Evolutionary conservation across 345 rosid genomes (phyloP).

Genomic region (Clarkia xantiana): DNA sequence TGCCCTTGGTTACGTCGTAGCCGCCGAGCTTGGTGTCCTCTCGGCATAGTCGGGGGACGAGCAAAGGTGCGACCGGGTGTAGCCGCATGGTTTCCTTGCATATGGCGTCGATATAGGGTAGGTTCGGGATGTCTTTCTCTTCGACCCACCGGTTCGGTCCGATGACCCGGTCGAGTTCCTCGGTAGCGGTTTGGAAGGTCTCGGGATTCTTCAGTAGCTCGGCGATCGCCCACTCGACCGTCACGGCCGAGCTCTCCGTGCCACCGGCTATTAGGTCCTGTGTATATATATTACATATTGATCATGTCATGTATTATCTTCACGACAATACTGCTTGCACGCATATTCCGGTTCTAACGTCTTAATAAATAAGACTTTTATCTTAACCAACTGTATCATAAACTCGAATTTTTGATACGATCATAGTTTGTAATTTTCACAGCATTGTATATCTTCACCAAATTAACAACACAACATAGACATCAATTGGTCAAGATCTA

Average conservation of each 20-base stretch:
- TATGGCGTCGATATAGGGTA: slow-evolving; percentile 34
- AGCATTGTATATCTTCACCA: too few species aligned
- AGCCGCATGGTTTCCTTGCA: slow-evolving; percentile 51
- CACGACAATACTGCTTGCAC: too few species aligned
- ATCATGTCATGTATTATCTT: too few species aligned
- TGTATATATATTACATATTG: not conserved
- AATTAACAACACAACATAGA: too few species aligned
- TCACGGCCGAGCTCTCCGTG: slow-evolving; percentile 50
- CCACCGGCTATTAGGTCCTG: slow-evolving; percentile 54
- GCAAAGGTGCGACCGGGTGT: slow-evolving; percentile 50
- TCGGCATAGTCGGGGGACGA: slow-evolving; percentile 29
- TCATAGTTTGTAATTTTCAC: too few species aligned
- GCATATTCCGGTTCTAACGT: too few species aligned
- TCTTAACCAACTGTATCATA: too few species aligned
- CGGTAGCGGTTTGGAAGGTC: slow-evolving; percentile 29
- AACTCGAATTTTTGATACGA: too few species aligned
- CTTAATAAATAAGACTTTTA: too few species aligned
- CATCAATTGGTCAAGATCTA: too few species aligned
- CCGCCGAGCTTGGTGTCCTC: slow-evolving; percentile 27
- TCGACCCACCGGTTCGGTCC: slow-evolving; percentile 40
- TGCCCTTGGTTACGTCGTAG: slow-evolving; percentile 32
- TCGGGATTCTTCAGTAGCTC: slow-evolving; percentile 37
- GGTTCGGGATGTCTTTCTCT: slow-evolving; percentile 35
- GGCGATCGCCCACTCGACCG: slow-evolving; percentile 51
- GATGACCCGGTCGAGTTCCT: slow-evolving; percentile 42